Conservation (phyloP, 2,329 filamentous ascomycete genomes). For the Phyllosticta citrichinensis region DNA sequence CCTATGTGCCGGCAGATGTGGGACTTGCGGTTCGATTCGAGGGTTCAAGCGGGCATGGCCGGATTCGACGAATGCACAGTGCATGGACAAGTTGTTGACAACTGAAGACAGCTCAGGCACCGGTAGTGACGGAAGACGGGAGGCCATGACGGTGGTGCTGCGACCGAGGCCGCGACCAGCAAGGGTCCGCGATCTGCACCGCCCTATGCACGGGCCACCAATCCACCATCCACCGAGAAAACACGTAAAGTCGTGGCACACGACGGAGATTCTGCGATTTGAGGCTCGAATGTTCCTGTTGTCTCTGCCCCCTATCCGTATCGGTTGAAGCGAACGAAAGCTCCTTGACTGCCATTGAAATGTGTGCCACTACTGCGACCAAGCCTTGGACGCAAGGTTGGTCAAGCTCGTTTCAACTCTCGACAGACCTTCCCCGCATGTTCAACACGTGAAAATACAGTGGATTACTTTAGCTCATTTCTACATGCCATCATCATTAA, state of each 20-base stretch:
- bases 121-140: neutral
- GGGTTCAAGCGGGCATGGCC: neutral
- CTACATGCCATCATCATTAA: neutral
- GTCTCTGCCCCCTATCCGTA: no score
- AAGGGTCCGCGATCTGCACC: neutral
- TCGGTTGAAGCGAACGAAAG: no score
- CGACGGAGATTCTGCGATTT: no score
- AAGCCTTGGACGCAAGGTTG: no score
- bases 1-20: neutral
- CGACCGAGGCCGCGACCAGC: neutral
- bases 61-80: neutral
- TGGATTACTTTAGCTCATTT: neutral
- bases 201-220: neutral
- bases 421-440: no score
- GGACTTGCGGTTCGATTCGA: neutral
- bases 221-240: neutral
- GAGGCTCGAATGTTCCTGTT: no score
- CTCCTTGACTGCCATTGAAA: no score
- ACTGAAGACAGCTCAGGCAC: neutral
- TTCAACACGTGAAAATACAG: no score
- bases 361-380: no score
- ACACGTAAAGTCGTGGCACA: no score
- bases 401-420: no score
- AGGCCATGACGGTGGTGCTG: neutral
- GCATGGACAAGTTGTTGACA: neutral